Evolutionary conservation across 805 yeast species (phyloP), one percentile per base, ranked within the genome.

Genomic region (Hanseniaspora meyeri): DNA sequence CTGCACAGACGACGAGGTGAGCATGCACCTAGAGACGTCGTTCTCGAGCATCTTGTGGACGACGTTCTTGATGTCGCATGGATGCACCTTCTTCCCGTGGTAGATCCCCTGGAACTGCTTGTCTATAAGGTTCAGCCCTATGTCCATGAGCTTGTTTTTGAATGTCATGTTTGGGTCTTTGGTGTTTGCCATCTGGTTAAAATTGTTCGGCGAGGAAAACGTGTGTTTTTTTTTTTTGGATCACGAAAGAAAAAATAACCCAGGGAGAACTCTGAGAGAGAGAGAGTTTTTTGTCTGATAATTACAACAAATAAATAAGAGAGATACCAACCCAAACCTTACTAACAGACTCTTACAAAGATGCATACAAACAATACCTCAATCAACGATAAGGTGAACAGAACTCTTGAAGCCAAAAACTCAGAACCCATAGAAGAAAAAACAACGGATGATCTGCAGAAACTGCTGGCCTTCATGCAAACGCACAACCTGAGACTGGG

Each of bases 71-170:
- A 87, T 67, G 67, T 93, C 98, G 1, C 76, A 62, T 1, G 77
- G 76, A 65, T 91, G 97, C 56, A 78, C 74, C 45, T 74, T 75
- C 32, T 80, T 78, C 14, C 84, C 89, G 60, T 87, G 78, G 65
- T 93, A 93, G 9, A 68, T 59, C 1, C 98, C 98, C 49, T 74
- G 76, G 67, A 87, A 93, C 93, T 90, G 93, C 4, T 80, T 74
- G 67, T 91, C 98, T 0, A 96, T 84, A 64, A 91, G 75, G 66
- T 91, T 91, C 62, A 88, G 86, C 36, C 78, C 86, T 55, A 77
- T 75, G 61, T 78, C 81, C 59, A 65, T 67, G 58, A 65, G 69
- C 46, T 59, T 59, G 43, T 46, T 46, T 29, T 31, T 42, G n/a
- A 12, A 20, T 36, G 38, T 10, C 38, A 36, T 36, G 2, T 14